Base-by-base conservation (phyloP, 306 rosid genomes). In the Citrullus amarus region DNA sequence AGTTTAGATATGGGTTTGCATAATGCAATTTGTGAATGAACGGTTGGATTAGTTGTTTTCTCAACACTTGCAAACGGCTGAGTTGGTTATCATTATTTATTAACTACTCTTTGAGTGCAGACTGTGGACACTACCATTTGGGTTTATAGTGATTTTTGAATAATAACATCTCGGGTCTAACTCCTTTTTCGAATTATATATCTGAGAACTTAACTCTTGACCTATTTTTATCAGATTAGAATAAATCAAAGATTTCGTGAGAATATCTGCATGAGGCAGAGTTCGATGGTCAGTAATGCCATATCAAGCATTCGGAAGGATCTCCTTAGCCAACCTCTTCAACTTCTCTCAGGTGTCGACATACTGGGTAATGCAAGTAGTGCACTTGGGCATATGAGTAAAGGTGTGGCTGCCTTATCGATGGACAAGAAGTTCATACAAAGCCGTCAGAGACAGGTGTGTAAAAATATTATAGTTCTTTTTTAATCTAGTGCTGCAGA, bases 331-430 rank as follows among this genome's bases (percentile, higher is more conserved):
- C 99, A 91, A 80, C 99, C 99, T 55, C 96, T 95, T 81, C 99
- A 91, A 83, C 89, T 95, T 63, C 97, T 95, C 79, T 95, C 93
- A 8, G 99, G 99, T 77, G 97, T 95, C 32, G 97, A 95, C 86
- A 95, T 95, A 88, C 83, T 95, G 89, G 99, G 99, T 72, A 95
- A 95, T 85, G 99, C 99, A 76, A 95, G 99, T 65, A 95, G 99
- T 84, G 99, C 99, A 65, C 97, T 95, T 81, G 99, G 99, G 83
- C 97, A 95, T 84, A 95, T 95, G 99, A 95, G 99, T 77, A 95
- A 93, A 91, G 97, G 99, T 76, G 93, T 95, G 83, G 99, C 99
- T 83, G 97, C 97, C 32, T 87, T 95, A 81, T 95, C 99, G 54
- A 91, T 95, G 94, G 99, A 95, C 86, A 92, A 90, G 90, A 95